Evolutionary conservation across 345 rosid species (phyloP).

Genomic region (Capsella bursapastoris): DNA sequence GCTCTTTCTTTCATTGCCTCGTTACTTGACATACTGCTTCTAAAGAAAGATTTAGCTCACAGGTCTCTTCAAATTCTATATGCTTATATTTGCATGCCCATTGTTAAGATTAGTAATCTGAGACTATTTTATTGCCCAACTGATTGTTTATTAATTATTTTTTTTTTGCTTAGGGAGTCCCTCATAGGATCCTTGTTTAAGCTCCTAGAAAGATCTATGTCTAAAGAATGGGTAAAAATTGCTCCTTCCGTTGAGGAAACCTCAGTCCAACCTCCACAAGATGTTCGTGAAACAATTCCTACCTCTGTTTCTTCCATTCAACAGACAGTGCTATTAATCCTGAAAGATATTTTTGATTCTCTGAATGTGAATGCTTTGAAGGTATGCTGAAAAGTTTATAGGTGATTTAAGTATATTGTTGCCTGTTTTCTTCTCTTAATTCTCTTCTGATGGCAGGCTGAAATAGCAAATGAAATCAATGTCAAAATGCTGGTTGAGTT

Average conservation of each 20-base stretch:
- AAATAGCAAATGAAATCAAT: constrained; percentile 50
- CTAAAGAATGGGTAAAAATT: constrained; percentile 51
- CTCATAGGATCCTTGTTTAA: constrained; percentile 76
- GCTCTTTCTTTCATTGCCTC: constrained; percentile 61
- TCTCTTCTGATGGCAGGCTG: constrained; percentile 58
- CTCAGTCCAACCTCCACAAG: constrained; percentile 51
- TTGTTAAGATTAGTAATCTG: constrained; percentile 11
- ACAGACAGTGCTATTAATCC: constrained; percentile 65
- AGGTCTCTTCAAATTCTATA: constrained; percentile 53
- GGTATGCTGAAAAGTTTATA: constrained; percentile 50
- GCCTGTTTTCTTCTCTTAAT: constrained; percentile 29
- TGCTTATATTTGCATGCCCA: constrained; percentile 23
- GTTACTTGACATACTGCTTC: constrained; percentile 73
- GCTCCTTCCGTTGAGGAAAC: constrained; percentile 45
- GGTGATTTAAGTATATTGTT: constrained; percentile 25
- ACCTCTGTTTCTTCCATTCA: constrained; percentile 53
- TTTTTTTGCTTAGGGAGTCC: constrained; percentile 57
- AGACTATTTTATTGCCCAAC: constrained; percentile 27
- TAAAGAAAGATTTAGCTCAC: constrained; percentile 76
- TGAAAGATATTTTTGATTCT: constrained; percentile 69
- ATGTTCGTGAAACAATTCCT: constrained; percentile 45
- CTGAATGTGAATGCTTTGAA: constrained; percentile 46
- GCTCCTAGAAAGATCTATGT: constrained; percentile 64
- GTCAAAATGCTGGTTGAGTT: constrained; percentile 66
- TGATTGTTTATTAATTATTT: constrained; percentile 22